Evolutionary conservation across 768 basidiomycete species (phyloP), one percentile per base, ranked within the genome.

Genomic region (Rhodotorula sphaerocarpa): DNA sequence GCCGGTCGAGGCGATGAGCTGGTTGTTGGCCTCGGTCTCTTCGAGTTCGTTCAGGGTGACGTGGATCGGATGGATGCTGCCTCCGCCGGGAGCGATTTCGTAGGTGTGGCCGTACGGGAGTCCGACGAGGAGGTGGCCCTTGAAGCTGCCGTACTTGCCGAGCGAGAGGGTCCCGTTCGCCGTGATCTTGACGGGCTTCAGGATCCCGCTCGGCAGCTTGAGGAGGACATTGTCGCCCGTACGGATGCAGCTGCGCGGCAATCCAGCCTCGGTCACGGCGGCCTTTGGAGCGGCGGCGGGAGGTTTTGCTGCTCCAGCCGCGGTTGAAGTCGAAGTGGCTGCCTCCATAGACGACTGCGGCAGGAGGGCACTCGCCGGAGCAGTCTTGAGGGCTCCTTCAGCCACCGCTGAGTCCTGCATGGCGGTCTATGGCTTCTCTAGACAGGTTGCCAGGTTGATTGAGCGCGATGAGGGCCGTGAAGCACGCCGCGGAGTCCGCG

Each of bases 11-110:
- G 58, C 50, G 28, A 99, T 99, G 6, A 90, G 80, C 72, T 99
- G 91, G 71, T 99, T 99, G 6, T 91, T 99, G 3, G 92, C 93
- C 55, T 87, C 86, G 18, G 92, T 96, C 72, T 96, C 93, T 83
- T 92, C 89, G 70, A 91, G 80, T 76, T 92, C 90, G 71, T 86
- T 82, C 71, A 88, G 75, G 15, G 81, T 82, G 55, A 78, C 80
- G 47, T 85, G 82, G 57, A 84, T 70, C 34, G 82, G 77, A 59
- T 77, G 81, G 67, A 90, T 80, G 61, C 80, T 83, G 72, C 86
- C 87, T 70, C 82, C 82, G 0, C 66, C 71, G 23, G 36, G 16
- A 16, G 78, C 74, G 59, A 97, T 86, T 74, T 96, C 90, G 75
- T 92, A 90, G 1, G 88, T 84, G 61, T 91, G 79, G 7, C 93